Evolutionary conservation across 202 grass and related monocot species (phyloP), one percentile per base, ranked within the genome.

Genomic region (Hordeum pubiflorum): DNA sequence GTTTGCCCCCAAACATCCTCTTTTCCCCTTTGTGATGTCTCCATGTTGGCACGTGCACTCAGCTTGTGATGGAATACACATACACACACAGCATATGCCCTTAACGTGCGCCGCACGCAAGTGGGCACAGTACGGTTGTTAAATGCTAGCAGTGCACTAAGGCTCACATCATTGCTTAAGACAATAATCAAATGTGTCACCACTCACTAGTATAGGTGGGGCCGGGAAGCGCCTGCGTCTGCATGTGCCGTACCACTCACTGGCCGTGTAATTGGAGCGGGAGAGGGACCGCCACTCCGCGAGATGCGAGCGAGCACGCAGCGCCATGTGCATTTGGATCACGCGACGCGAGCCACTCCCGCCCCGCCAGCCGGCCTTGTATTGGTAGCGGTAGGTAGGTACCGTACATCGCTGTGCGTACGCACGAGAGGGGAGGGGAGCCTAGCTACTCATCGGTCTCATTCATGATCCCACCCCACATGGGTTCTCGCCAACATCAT

Each of bases 271-370:
- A 9, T n/a, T 50, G 43, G 79, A 50, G 46, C 14, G 46, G 44
- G 46, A 50, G 46, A 56, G 65, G 69, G 69, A 72, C 69, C 69
- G 52, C 57, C 27, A 57, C 77, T 36, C 22, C 56, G 7, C 36
- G 6, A 54, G 50, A 54, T 54, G 50, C 15, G 24, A 26, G 24
- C 24, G 50, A 54, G 55, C 38, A 52, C 7, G 65, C 65, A 72
- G 13, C 46, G 6, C 20, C 80, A 82, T 74, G 69, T 82, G 80
- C 69, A 26, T 74, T 11, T 82, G 69, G 80, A 82, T 82, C 69
- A 36, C 44, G 57, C 23, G 63, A 37, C 27, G 46, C 24, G 24
- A 26, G 24, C 46, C 17, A 32, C 61, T 20, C 31, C 11, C 10
- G 24, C 24, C n/a, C 20, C 3, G 13, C 44, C 40, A 13, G 40